Conservation (phyloP, 768 basidiomycete species). For the Tubosaeta sp. region DNA sequence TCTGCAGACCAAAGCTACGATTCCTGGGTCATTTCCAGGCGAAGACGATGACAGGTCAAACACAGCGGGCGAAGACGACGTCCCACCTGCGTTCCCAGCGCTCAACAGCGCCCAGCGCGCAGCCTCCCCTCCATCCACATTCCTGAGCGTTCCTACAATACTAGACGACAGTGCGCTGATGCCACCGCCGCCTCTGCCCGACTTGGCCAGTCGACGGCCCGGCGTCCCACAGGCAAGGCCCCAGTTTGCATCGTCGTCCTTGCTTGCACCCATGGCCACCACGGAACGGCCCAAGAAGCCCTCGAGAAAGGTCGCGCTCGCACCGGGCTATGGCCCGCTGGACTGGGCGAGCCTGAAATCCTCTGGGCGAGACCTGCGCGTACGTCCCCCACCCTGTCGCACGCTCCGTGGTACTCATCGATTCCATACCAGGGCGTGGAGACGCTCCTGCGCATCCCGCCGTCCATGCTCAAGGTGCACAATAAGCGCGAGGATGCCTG, state of each 20-base stretch:
- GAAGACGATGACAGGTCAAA: constrained; percentile 39
- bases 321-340: constrained; percentile 85
- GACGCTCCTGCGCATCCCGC: constrained; percentile 63
- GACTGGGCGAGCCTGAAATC: constrained; percentile 92
- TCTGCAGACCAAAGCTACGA: not conserved
- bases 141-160: constrained; percentile 23
- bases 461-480: constrained; percentile 74
- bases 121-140: constrained; percentile 17
- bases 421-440: constrained; percentile 57
- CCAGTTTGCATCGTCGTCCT: constrained; percentile 8
- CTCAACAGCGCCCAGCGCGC: constrained; percentile 69
- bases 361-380: constrained; percentile 75
- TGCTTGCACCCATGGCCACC: constrained; percentile 1
- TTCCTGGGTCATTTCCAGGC: constrained; percentile 24
- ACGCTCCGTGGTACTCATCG: not conserved
- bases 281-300: constrained; percentile 1
- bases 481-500: constrained; percentile 86
- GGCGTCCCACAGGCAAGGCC: constrained; percentile 25
- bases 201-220: constrained; percentile 33
- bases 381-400: constrained; percentile 31
- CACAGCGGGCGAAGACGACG: constrained; percentile 46
- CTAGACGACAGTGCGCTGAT: constrained; percentile 17
- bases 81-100: constrained; percentile 71
- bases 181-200: constrained; percentile 46
- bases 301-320: constrained; percentile 45